phyloP scores from a whole-genome alignment of 768 basidiomycete genomes.

The Tricholoma sp. region DNA sequence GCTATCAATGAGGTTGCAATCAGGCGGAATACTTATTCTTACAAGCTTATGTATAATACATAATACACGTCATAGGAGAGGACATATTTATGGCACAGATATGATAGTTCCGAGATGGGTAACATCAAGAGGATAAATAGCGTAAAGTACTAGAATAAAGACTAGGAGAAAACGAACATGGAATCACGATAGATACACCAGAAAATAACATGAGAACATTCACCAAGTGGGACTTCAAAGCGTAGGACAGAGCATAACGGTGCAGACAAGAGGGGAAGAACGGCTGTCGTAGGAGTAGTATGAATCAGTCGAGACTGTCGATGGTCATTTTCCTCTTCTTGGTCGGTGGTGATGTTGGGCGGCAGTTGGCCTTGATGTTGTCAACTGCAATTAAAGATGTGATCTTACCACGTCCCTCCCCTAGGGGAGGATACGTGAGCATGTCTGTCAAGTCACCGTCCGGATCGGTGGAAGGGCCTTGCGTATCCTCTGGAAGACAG shows the following conservation, averaged over 20 bases:
- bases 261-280: background rate
- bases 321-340: slow-evolving; percentile 48
- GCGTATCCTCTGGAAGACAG: slow-evolving; percentile 35
- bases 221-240: background rate
- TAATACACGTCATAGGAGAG: background rate
- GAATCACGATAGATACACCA: slow-evolving; percentile 1
- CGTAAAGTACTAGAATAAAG: background rate
- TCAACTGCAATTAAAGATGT: slow-evolving; percentile 6
- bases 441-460: slow-evolving; percentile 30
- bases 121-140: background rate
- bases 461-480: slow-evolving; percentile 10
- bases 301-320: slow-evolving; percentile 15
- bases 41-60: background rate
- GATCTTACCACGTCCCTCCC: slow-evolving; percentile 24
- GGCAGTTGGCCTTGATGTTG: background rate
- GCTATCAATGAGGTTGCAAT: background rate
- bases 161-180: background rate
- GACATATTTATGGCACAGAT: slow-evolving; percentile 4
- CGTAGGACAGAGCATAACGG: background rate
- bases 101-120: background rate
- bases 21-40: background rate
- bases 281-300: background rate
- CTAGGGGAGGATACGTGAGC: slow-evolving; percentile 23
- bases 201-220: slow-evolving; percentile 3
- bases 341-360: slow-evolving; percentile 34